Evolutionary conservation across 225 moss, liverwort and hornwort species (phyloP), one percentile per base, ranked within the genome.

Genomic region (Rhytidiadelphus loreus): DNA sequence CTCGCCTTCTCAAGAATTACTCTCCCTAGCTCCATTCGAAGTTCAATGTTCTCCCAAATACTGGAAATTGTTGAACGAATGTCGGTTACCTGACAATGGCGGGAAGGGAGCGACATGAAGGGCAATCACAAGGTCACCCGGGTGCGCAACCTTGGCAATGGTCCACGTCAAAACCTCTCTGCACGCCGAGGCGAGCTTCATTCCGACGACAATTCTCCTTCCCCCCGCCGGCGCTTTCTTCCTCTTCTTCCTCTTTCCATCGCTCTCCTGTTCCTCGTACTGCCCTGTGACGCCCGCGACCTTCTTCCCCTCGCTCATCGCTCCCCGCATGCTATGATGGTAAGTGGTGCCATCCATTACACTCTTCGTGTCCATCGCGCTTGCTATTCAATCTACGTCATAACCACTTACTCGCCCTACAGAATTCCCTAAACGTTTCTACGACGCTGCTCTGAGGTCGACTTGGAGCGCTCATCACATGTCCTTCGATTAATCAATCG

Each of bases 121-220:
- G n/a, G 94, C 94, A 83, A 94, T 92, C 82, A 94, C 94, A 71
- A 90, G 92, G 91, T 94, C 94, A 52, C 94, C 94, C 22, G 94
- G 94, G 79, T 90, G 94, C 83, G 94, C 94, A 90, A 94, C 93
- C 83, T 93, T 94, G 23, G 90, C 94, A 76, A 94, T 92, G 28
- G 93, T 93, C 94, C 94, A 94, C 66, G 94, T 94, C 75, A 94
- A 81, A 86, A 94, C 92, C 85, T 94, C 94, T 89, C 94, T 84
- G 90, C 93, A 93, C 83, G 89, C 90, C 63, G 94, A 57, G 28
- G 92, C 86, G 68, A 94, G 92, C 89, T 94, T 94, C 94, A 94
- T 94, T 77, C 94, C 94, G 44, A 94, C 94, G 30, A 94, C 88
- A 89, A 94, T 93, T 85, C 83, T 90, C 82, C 92, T 89, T 12